Conservation (phyloP, 345 rosid species). For the Lagerstroemia speciosa region DNA sequence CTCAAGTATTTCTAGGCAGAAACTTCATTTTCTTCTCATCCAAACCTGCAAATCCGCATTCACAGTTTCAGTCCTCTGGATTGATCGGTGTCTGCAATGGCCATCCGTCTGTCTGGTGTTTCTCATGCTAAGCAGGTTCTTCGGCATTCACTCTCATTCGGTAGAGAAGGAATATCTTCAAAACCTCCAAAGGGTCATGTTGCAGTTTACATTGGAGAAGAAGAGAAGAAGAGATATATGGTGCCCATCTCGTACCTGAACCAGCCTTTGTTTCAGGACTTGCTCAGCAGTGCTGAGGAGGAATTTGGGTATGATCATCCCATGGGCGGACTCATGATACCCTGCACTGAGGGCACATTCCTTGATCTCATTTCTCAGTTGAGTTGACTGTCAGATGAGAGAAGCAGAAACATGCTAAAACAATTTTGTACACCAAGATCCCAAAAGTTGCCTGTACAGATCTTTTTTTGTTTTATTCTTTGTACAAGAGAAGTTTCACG, state of each 20-base stretch:
- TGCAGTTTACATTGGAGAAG: constrained; percentile 24
- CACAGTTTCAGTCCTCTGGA: background rate
- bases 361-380: constrained; percentile 24
- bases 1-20: background rate
- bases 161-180: background rate
- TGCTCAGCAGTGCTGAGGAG: constrained; percentile 26
- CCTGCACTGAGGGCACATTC: constrained; percentile 28
- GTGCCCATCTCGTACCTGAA: constrained; percentile 28
- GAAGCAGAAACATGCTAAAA: too few relatives aligned
- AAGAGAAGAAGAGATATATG: constrained; percentile 18
- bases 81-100: background rate
- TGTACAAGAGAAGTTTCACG: too few relatives aligned
- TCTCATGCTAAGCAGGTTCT: constrained; percentile 5
- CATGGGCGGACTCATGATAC: constrained; percentile 29
- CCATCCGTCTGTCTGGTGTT: background rate
- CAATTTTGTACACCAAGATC: too few relatives aligned
- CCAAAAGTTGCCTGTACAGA: too few relatives aligned
- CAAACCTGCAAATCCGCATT: too few relatives aligned
- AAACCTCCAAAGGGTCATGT: constrained; percentile 30
- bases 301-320: constrained; percentile 33
- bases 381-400: background rate
- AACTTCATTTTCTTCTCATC: too few relatives aligned
- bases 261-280: constrained; percentile 28
- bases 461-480: background rate
- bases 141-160: background rate